These are phyloP conservation scores for Vitis rotundifolia DNA, from an alignment of 164 flowering plant genomes.

Conservation along the genomic window DNA sequence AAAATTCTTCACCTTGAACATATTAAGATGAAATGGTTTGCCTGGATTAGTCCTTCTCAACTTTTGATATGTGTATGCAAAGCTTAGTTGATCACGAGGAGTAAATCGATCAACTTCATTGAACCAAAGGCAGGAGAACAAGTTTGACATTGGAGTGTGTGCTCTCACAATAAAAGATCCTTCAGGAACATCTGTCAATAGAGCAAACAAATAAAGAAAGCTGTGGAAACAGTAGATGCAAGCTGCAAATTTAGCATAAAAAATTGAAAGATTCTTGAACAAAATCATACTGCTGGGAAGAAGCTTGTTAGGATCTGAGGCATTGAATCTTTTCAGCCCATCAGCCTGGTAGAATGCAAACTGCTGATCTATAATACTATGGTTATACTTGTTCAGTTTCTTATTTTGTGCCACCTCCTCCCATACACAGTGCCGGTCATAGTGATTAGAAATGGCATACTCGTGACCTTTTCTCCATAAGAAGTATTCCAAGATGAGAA, in stretches of 20 bases:
- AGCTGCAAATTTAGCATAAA: neutral
- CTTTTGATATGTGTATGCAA: constrained; percentile 86
- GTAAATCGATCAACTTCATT: constrained; percentile 97
- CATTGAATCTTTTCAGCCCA: constrained; percentile 82
- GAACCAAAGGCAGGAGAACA: constrained; percentile 99
- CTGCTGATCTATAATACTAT: constrained; percentile 85
- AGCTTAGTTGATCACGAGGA: constrained; percentile 96
- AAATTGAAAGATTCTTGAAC: neutral
- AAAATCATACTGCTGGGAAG: constrained; percentile 86
- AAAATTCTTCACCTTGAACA: constrained; percentile 77
- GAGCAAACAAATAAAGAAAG: constrained; percentile 11
- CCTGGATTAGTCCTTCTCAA: constrained; percentile 76
- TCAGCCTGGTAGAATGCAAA: constrained; percentile 86
- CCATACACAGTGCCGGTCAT: constrained; percentile 97
- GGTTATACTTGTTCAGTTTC: constrained; percentile 90
- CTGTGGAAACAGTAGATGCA: neutral
- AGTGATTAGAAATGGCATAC: constrained; percentile 95
- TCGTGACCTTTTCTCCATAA: constrained; percentile 87
- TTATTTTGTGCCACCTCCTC: constrained; percentile 94
- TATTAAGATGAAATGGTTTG: constrained; percentile 77
- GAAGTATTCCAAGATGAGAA: constrained; percentile 83
- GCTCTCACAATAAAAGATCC: constrained; percentile 96
- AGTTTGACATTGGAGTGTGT: constrained; percentile 98
- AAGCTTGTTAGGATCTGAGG: constrained; percentile 74
- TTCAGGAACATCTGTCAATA: constrained; percentile 91